A percentile compares a stretch with the other conserved stretches of the same genome.
phyloP scores from a whole-genome alignment of 2,329 filamentous ascomycete species.

The Aspergillus felis region DNA sequence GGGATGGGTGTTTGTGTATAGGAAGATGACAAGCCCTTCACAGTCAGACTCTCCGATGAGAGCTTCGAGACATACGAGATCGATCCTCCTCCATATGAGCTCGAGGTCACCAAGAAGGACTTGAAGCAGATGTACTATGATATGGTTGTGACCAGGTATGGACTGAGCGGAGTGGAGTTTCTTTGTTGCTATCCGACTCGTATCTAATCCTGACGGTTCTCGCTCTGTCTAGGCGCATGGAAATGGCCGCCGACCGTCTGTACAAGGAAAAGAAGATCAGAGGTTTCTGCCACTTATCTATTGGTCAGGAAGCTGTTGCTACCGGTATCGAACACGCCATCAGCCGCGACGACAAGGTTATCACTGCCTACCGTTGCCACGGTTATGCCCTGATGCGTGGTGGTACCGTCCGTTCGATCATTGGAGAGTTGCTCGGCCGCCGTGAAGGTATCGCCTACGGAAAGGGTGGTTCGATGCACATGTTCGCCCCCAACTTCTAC shows the following conservation, averaged over 20 bases:
- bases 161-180: neutral
- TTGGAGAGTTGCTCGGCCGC: constrained; percentile 91
- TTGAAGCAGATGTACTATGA: constrained; percentile 99
- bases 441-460: constrained; percentile 96
- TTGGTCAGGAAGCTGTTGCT: constrained; percentile 94
- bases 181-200: neutral
- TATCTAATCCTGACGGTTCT: neutral
- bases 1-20: constrained; percentile 36
- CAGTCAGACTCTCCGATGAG: constrained; percentile 90
- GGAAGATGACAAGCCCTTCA: constrained; percentile 93
- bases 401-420: constrained; percentile 83
- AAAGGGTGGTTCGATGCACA: constrained; percentile 99
- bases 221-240: constrained; percentile 73
- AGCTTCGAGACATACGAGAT: constrained; percentile 99
- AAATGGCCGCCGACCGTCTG: constrained; percentile 96
- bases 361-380: constrained; percentile 98
- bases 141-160: constrained; percentile 91
- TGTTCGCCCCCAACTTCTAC: constrained; percentile 98
- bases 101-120: constrained; percentile 94
- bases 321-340: constrained; percentile 96
- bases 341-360: constrained; percentile 85
- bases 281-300: constrained; percentile 98
- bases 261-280: constrained; percentile 99
- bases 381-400: constrained; percentile 97
- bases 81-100: constrained; percentile 88